These are phyloP conservation scores for Leishmania lainsoni DNA, from an alignment of 208 protist species.

Conservation along the genomic window DNA sequence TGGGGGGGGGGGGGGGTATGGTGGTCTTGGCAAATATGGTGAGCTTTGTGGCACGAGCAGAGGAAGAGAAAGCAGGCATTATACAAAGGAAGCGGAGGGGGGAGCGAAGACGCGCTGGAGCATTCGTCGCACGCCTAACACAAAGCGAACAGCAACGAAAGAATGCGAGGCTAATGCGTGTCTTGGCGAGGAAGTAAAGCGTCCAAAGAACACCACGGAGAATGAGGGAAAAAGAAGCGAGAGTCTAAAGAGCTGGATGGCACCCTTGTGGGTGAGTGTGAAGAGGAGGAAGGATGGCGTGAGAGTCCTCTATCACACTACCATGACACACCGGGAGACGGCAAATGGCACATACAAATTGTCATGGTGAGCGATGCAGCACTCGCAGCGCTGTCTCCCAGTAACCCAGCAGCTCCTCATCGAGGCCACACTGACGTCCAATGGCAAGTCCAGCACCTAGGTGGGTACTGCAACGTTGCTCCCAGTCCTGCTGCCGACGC, in stretches of 20 bases:
- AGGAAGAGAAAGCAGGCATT: not conserved
- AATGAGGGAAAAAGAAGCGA: not conserved
- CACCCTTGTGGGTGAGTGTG: not conserved
- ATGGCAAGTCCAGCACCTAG: constrained; percentile 33
- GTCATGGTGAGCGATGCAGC: constrained; percentile 14
- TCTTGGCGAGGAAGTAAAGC: not conserved
- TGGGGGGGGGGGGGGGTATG: not conserved
- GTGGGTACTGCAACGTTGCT: constrained; percentile 5
- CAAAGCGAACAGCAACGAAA: not conserved
- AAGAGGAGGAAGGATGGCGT: not conserved
- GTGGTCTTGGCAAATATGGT: not conserved
- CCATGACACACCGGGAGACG: not conserved
- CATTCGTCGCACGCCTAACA: not conserved
- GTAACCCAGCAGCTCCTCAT: constrained; percentile 27
- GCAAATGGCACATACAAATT: not conserved
- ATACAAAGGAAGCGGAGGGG: not conserved
- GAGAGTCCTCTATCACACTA: not conserved
- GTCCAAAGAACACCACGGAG: too few species aligned
- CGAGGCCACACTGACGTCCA: constrained; percentile 37
- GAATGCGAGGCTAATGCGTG: not conserved
- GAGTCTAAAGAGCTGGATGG: too few species aligned
- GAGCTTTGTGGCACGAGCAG: not conserved
- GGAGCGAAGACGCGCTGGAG: not conserved
- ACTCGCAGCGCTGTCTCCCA: constrained; percentile 35
- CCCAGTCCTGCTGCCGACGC: constrained; percentile 23